A percentile compares a stretch with the other conserved stretches of the same genome.
These are phyloP conservation scores for Musa beccarii DNA, from an alignment of 176 grass and related monocot genomes.

Conservation along the genomic window DNA sequence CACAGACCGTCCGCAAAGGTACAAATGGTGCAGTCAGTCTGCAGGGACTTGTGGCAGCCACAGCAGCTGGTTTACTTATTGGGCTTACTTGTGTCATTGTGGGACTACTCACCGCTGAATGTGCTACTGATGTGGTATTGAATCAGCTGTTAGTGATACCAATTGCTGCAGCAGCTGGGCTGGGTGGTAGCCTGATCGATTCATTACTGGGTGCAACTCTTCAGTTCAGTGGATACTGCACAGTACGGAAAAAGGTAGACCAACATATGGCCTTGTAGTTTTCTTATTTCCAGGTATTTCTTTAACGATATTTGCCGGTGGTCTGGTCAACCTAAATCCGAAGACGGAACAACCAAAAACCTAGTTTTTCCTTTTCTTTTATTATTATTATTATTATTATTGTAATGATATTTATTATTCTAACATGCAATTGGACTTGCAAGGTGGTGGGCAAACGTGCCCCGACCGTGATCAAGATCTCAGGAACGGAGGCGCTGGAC, in stretches of 20 bases:
- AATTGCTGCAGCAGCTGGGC: slow-evolving; percentile 54
- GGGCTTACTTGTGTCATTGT: slow-evolving; percentile 68
- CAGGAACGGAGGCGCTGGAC: slow-evolving; percentile 72
- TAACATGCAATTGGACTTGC: slow-evolving; percentile 1
- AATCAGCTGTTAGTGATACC: slow-evolving; percentile 70
- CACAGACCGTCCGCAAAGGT: slow-evolving; percentile 65
- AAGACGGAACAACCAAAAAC: neutral
- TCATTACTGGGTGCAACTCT: slow-evolving; percentile 76
- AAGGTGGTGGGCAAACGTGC: slow-evolving; percentile 66
- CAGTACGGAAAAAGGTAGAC: slow-evolving; percentile 63
- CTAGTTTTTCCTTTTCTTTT: neutral
- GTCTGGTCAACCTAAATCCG: neutral
- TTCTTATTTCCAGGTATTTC: neutral
- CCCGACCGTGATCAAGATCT: slow-evolving; percentile 63
- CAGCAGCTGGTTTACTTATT: slow-evolving; percentile 64
- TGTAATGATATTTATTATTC: neutral
- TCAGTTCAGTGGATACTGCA: slow-evolving; percentile 84
- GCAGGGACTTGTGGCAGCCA: slow-evolving; percentile 62
- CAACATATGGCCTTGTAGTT: neutral
- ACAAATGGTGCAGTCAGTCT: slow-evolving; percentile 83
- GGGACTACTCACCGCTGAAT: slow-evolving; percentile 63
- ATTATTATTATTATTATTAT: too few species aligned
- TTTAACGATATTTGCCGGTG: neutral
- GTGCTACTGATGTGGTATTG: slow-evolving; percentile 41
- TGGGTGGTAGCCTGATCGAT: slow-evolving; percentile 80